Percentiles rank a stretch among this genome's conserved stretches.
Conservation (phyloP, 2,329 filamentous ascomycete species). For the Albifimbria verrucaria region DNA sequence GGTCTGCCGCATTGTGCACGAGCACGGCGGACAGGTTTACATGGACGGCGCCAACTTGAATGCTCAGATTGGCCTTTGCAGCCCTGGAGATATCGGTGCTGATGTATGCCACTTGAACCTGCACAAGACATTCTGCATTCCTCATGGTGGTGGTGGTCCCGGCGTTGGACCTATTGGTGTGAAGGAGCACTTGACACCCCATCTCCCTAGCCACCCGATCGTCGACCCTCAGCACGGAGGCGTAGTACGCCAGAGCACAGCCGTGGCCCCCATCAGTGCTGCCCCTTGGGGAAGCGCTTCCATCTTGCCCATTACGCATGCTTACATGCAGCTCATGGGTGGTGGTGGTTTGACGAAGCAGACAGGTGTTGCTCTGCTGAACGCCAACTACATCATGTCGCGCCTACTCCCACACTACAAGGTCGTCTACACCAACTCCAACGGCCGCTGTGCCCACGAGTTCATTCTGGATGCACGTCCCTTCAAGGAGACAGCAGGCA, state of each 20-base stretch:
- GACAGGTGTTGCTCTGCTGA: constrained; percentile 86
- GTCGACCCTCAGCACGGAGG: constrained; percentile 23
- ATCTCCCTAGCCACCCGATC: constrained; percentile 45
- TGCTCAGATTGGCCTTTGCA: constrained; percentile 92
- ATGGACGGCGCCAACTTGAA: constrained; percentile 99
- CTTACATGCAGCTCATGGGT: constrained; percentile 90
- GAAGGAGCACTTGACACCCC: constrained; percentile 73
- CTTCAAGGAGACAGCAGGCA: constrained; percentile 77
- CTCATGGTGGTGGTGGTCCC: constrained; percentile 89
- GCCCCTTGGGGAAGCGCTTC: constrained; percentile 86
- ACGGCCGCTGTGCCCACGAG: constrained; percentile 92
- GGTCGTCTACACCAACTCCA: constrained; percentile 88
- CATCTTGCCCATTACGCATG: constrained; percentile 91
- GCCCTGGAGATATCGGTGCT: constrained; percentile 92
- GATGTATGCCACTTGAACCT: constrained; percentile 97
- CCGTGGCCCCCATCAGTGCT: constrained; percentile 23
- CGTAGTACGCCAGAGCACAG: constrained; percentile 52
- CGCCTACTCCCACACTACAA: constrained; percentile 81
- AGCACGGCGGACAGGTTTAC: constrained; percentile 92
- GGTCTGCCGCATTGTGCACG: constrained; percentile 80
- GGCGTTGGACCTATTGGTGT: constrained; percentile 94
- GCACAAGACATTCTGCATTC: constrained; percentile 99
- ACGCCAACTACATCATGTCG: constrained; percentile 95
- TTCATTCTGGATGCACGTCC: constrained; percentile 89
- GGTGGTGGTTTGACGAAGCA: constrained; percentile 75